Evolutionary conservation across 2,329 filamentous ascomycete species (phyloP).

Genomic region (Fusarium nanum): DNA sequence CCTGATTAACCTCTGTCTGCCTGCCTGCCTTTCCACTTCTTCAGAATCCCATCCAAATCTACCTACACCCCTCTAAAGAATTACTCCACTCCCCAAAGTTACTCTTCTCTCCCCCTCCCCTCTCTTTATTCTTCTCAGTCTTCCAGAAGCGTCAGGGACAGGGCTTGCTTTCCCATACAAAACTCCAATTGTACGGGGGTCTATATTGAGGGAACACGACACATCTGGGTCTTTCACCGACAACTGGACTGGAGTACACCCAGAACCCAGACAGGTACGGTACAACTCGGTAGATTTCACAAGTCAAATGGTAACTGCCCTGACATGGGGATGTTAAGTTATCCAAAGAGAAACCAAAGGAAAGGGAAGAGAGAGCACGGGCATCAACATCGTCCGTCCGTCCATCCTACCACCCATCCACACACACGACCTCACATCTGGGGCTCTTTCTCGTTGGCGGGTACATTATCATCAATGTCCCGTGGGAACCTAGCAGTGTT

Average conservation of each 20-base stretch:
- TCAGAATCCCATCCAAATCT: slow-evolving; percentile 20
- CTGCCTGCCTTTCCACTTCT: not conserved
- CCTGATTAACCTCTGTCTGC: slow-evolving; percentile 4
- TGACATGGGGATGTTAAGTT: slow-evolving; percentile 44
- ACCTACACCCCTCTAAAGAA: slow-evolving; percentile 27
- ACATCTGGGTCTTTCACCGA: slow-evolving; percentile 42
- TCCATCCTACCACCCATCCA: slow-evolving; percentile 1
- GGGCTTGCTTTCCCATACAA: slow-evolving; percentile 28
- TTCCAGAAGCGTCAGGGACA: slow-evolving; percentile 43
- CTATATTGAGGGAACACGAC: slow-evolving; percentile 15
- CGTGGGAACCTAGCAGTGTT: slow-evolving; percentile 37
- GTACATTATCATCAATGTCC: slow-evolving; percentile 46
- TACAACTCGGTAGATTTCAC: slow-evolving; percentile 32
- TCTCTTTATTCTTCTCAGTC: slow-evolving; percentile 38
- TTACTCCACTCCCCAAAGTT: slow-evolving; percentile 13
- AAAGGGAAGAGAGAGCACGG: slow-evolving; percentile 33
- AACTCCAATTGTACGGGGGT: slow-evolving; percentile 35
- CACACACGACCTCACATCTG: slow-evolving; percentile 11
- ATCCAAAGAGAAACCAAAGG: slow-evolving; percentile 18
- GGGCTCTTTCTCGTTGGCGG: slow-evolving; percentile 35
- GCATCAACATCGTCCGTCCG: slow-evolving; percentile 29
- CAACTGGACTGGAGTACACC: not conserved
- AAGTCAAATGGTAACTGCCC: slow-evolving; percentile 22
- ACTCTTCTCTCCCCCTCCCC: slow-evolving; percentile 17
- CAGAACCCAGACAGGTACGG: slow-evolving; percentile 2